These are phyloP conservation scores for Fraxinus baroniana DNA, from an alignment of 305 asterid genomes.

Conservation along the genomic window DNA sequence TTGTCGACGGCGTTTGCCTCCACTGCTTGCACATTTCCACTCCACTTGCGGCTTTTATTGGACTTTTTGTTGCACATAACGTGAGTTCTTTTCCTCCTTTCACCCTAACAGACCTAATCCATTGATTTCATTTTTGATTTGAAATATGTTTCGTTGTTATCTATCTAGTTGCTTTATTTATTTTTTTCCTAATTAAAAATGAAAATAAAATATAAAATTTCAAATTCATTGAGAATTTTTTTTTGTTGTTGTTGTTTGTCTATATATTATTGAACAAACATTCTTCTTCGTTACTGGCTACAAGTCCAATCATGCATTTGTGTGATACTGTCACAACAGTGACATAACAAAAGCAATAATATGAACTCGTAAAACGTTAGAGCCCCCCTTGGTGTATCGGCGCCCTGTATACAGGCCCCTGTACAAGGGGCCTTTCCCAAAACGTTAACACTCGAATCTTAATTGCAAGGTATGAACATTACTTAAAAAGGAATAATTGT, in stretches of 20 bases:
- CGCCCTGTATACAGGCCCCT: too few species aligned
- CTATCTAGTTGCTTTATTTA: neutral
- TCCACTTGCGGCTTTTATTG: conserved; percentile 26
- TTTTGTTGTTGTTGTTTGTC: neutral
- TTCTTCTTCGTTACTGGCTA: neutral
- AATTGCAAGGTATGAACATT: too few species aligned
- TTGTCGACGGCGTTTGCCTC: conserved; percentile 2
- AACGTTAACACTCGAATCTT: too few species aligned
- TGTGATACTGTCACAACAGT: neutral
- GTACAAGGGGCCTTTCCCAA: too few species aligned
- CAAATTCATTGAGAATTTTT: neutral
- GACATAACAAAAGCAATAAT: neutral
- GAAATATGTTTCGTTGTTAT: neutral
- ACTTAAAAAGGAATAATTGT: too few species aligned
- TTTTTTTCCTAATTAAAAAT: too few species aligned
- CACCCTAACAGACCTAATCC: conserved; percentile 25
- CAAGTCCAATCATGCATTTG: neutral
- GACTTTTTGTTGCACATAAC: conserved; percentile 23
- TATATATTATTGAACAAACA: neutral
- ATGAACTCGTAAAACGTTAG: neutral
- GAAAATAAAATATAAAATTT: neutral
- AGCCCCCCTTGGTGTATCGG: too few species aligned
- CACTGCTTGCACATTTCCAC: conserved; percentile 4
- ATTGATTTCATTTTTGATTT: conserved; percentile 5
- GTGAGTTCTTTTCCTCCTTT: conserved; percentile 24